Conservation (phyloP, 2,329 filamentous ascomycete genomes). For the Botrytis elliptica region DNA sequence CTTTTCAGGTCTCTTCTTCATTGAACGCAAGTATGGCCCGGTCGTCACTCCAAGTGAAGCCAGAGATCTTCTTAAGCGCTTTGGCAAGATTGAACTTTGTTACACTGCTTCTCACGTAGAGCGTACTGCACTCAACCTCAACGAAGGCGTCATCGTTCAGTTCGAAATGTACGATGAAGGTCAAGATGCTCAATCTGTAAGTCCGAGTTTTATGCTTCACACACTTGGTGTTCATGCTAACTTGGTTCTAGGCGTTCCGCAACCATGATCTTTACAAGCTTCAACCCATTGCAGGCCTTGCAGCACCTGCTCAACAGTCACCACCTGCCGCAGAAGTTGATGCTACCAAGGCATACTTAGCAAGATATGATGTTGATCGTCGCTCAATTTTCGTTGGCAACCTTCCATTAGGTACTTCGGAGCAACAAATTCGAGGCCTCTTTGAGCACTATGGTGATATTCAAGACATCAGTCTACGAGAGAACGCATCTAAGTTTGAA, state of each 20-base stretch:
- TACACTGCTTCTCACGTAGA: conserved; percentile 32
- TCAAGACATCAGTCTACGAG: conserved; percentile 38
- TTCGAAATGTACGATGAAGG: conserved; percentile 52
- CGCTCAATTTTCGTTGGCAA: conserved; percentile 51
- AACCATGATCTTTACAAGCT: conserved; percentile 37
- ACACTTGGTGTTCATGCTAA: not conserved
- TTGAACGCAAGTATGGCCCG: conserved; percentile 44
- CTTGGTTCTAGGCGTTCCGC: conserved; percentile 33
- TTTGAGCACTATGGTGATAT: conserved; percentile 45
- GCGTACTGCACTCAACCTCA: conserved; percentile 34
- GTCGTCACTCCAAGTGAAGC: conserved; percentile 47
- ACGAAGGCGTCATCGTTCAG: conserved; percentile 46
- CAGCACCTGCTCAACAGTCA: conserved; percentile 23
- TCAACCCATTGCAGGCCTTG: conserved; percentile 40
- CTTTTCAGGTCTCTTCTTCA: conserved; percentile 49
- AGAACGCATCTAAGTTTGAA: conserved; percentile 36
- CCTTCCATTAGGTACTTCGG: conserved; percentile 43
- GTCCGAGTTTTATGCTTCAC: conserved; percentile 29
- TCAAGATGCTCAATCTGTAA: conserved; percentile 51
- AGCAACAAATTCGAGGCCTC: conserved; percentile 42
- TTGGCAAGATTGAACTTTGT: conserved; percentile 45
- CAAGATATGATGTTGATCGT: conserved; percentile 45
- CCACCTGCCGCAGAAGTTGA: conserved; percentile 17
- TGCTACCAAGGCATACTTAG: conserved; percentile 33
- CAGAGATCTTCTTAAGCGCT: conserved; percentile 43